Evolutionary conservation across 2,329 filamentous ascomycete species (phyloP).

Genomic region (Pseudogymnoascus destructans): DNA sequence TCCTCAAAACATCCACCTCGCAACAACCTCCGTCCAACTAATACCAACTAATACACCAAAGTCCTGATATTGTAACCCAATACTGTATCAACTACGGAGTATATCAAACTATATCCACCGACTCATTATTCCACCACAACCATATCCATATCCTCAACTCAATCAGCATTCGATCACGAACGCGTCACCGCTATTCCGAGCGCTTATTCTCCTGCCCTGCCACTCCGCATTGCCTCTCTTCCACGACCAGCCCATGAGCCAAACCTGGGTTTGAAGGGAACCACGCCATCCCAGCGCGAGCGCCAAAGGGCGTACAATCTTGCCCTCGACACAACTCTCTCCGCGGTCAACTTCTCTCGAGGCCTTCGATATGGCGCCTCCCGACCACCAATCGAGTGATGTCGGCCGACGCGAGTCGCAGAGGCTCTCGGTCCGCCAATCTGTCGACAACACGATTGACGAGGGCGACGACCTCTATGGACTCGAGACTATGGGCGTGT

Average conservation of each 20-base stretch:
- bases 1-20: conserved; percentile 53
- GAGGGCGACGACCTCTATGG: conserved; percentile 37
- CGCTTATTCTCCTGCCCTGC: not conserved
- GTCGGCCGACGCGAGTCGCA: not conserved
- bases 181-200: not conserved
- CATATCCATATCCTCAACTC: not conserved
- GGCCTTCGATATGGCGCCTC: not conserved
- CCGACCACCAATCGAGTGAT: not conserved
- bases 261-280: not conserved
- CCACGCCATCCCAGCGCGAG: not conserved
- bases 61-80: not conserved
- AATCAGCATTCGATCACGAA: not conserved
- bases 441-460: not conserved
- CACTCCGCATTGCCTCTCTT: not conserved
- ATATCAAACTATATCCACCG: not conserved
- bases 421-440: not conserved
- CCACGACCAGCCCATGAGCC: not conserved
- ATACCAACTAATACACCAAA: conserved; percentile 45
- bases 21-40: conserved; percentile 73
- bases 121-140: not conserved
- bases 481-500: conserved; percentile 37
- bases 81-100: not conserved
- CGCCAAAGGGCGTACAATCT: not conserved
- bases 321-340: not conserved
- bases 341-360: not conserved